Evolutionary conservation across 257 asterid genomes (phyloP).

Genomic region (Phtheirospermum japonicum): DNA sequence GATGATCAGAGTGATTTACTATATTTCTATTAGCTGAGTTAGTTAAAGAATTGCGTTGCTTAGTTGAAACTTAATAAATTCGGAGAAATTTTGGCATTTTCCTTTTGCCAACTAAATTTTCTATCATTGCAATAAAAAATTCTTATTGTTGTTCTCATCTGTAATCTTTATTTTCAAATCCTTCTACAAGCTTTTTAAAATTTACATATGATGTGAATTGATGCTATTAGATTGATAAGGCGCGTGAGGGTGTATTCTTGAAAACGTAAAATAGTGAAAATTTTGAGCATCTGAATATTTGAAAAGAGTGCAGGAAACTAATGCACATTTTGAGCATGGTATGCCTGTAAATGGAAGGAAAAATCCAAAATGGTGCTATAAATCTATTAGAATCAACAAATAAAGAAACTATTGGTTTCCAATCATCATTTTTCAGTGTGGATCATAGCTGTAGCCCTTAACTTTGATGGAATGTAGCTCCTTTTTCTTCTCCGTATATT

Average conservation of each 20-base stretch:
- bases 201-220: slow-evolving; percentile 2
- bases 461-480: not conserved
- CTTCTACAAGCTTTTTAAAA: not conserved
- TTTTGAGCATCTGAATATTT: too few species aligned
- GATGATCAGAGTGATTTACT: slow-evolving; percentile 12
- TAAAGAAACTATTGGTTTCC: not conserved
- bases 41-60: slow-evolving; percentile 5
- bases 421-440: not conserved
- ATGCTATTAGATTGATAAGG: not conserved
- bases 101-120: not conserved
- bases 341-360: slow-evolving; percentile 6
- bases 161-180: too few species aligned
- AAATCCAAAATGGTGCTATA: not conserved
- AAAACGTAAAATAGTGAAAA: too few species aligned
- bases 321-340: too few species aligned
- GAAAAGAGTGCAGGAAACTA: too few species aligned
- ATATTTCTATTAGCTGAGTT: slow-evolving; percentile 19
- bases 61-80: not conserved
- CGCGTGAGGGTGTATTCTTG: not conserved
- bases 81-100: not conserved
- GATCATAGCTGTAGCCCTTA: not conserved
- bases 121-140: too few species aligned
- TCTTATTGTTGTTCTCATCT: too few species aligned
- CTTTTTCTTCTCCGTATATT: too few species aligned
- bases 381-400: not conserved